Percentiles rank a stretch among this genome's conserved stretches.
phyloP scores from a whole-genome alignment of 352 stramenopile species.

The Globisporangium sylvaticum region DNA sequence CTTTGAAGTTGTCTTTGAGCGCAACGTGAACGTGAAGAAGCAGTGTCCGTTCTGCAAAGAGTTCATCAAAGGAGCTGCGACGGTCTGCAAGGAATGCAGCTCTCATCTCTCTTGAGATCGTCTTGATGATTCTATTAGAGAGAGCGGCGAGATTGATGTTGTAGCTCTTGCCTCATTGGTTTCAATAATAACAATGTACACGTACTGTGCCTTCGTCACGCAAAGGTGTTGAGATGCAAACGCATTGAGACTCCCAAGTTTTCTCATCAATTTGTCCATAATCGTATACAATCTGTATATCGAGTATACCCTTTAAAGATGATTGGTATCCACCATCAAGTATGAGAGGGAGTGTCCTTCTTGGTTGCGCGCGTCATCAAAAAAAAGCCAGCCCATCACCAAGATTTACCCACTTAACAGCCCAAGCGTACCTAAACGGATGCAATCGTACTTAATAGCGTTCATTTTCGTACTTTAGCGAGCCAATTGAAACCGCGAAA shows the following conservation, averaged over 20 bases:
- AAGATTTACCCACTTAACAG: neutral
- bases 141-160: too few relatives aligned
- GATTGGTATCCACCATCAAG: too few relatives aligned
- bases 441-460: too few relatives aligned
- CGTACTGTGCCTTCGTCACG: neutral
- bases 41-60: conserved; percentile 68
- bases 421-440: neutral
- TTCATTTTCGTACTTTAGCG: neutral
- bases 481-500: neutral
- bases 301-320: too few relatives aligned
- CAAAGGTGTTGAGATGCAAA: neutral
- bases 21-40: conserved; percentile 58
- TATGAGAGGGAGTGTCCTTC: too few relatives aligned
- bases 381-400: neutral
- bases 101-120: conserved; percentile 8
- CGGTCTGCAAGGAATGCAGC: conserved; percentile 36
- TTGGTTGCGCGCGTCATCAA: too few relatives aligned
- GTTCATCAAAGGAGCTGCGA: conserved; percentile 55
- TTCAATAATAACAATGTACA: neutral
- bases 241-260: neutral
- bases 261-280: too few relatives aligned
- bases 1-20: conserved; percentile 57
- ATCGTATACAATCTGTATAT: too few relatives aligned
- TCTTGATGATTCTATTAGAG: neutral
- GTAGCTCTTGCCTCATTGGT: neutral